A percentile compares a stretch with the other conserved stretches of the same genome.
Conservation (phyloP, 371 early-diverging fungal species). For the Apophysomyces variabilis region DNA sequence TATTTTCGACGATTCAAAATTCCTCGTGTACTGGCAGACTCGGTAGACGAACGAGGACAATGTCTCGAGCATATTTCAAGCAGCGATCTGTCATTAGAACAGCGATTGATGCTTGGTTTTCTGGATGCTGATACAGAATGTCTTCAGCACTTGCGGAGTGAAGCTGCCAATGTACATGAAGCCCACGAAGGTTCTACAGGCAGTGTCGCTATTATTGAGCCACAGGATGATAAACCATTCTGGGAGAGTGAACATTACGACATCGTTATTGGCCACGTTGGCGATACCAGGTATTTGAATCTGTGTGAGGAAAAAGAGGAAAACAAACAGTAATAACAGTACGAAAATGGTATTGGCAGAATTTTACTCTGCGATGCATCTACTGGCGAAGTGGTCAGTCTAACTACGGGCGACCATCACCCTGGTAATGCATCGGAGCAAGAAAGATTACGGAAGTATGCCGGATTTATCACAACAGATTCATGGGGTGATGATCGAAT, state of each 20-base stretch:
- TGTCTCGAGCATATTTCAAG: slow-evolving; percentile 14
- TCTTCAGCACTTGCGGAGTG: slow-evolving; percentile 21
- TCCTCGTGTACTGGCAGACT: slow-evolving; percentile 28
- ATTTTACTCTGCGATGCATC: slow-evolving; percentile 62
- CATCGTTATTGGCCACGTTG: slow-evolving; percentile 65
- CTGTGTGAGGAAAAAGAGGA: background rate
- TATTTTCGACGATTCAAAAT: slow-evolving; percentile 49
- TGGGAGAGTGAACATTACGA: slow-evolving; percentile 64
- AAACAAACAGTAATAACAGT: too few relatives aligned
- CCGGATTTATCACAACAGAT: slow-evolving; percentile 70
- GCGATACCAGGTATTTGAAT: slow-evolving; percentile 54
- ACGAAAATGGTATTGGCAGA: slow-evolving; percentile 10
- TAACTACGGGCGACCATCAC: slow-evolving; percentile 69
- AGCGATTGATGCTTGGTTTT: slow-evolving; percentile 59
- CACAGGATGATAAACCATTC: slow-evolving; percentile 56
- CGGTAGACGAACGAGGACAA: slow-evolving; percentile 31
- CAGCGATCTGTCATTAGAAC: slow-evolving; percentile 57
- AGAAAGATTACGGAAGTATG: slow-evolving; percentile 62
- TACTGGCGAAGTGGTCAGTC: slow-evolving; percentile 53
- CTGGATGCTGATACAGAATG: slow-evolving; percentile 54
- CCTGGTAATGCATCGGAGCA: slow-evolving; percentile 62
- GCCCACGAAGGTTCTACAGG: slow-evolving; percentile 66
- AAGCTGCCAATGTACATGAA: slow-evolving; percentile 27
- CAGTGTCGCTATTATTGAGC: slow-evolving; percentile 61
- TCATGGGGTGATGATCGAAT: slow-evolving; percentile 81